Evolutionary conservation across 169 alveolate genomes (phyloP), one percentile per base, ranked within the genome.

Genomic region (Plasmodium inui): DNA sequence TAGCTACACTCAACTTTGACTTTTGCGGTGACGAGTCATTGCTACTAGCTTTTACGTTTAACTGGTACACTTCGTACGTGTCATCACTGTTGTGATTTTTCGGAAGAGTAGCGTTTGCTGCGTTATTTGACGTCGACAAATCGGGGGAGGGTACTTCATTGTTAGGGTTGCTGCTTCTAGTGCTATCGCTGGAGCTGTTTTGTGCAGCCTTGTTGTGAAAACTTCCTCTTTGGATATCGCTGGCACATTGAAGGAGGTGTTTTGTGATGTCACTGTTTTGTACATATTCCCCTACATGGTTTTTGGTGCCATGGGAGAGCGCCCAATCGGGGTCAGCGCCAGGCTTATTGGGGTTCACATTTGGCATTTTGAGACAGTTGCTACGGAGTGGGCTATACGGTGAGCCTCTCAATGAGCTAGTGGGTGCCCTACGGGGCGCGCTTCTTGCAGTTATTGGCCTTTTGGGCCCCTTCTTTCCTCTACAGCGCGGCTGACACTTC

Each of bases 61-160:
- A 41, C 32, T 46, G 37, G 34, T 81, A 26, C 32, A 44, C 30
- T 28, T 73, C 82, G 41, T 73, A 73, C 32, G 86, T 28, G 17
- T 83, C 82, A 83, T 83, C 73, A 84, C 41, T 70, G 34, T 28
- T 84, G 55, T 84, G 32, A 26, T 84, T 72, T 19, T 57, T 44
- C 1, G 70, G 55, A 44, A 44, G 19, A 44, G 83, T 28, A 71
- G 30, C 30, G 32, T 72, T 37, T 12, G 10, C 55, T 26, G 70
- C 46, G 44, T 71, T 70, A 72, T 84, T 82, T 84, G 92, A 84
- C 9, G 74, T 26, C 1, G 17, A 39, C 28, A 41, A 10, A 32
- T 71, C 34, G 12, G 32, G 41, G 22, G 83, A n/a, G 19, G 12
- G 3, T 67, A 50, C 41, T 28, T 83, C 82, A 61, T 83, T 57